These are phyloP conservation scores for Phaeosphaeria sp. DNA, from an alignment of 2,329 filamentous ascomycete genomes.

Conservation along the genomic window DNA sequence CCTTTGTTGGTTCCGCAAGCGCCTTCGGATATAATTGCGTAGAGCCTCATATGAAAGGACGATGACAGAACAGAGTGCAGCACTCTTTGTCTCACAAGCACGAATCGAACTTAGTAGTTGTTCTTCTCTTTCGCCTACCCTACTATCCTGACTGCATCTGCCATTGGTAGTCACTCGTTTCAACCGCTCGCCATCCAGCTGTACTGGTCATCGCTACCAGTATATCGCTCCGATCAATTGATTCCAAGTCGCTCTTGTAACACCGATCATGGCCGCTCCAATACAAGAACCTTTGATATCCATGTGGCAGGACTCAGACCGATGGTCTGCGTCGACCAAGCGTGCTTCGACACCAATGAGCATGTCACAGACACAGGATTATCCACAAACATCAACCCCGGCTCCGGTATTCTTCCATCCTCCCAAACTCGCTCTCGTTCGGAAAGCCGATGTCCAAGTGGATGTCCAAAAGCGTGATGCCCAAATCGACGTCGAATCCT, in stretches of 20 bases:
- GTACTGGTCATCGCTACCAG: not conserved
- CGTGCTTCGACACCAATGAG: not conserved
- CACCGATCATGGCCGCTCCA: not conserved
- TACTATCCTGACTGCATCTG: not conserved
- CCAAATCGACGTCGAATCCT: slow-evolving; percentile 17
- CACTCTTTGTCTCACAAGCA: not conserved
- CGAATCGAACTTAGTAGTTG: not conserved
- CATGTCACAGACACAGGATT: too few species aligned
- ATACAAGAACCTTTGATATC: not conserved
- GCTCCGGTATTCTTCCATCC: not conserved
- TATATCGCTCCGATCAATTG: not conserved
- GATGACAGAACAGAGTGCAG: not conserved
- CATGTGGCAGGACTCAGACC: not conserved
- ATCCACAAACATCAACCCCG: not conserved
- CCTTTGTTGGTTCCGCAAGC: not conserved
- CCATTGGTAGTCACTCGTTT: not conserved
- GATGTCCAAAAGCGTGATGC: not conserved
- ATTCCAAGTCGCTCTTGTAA: not conserved
- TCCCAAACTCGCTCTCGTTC: not conserved
- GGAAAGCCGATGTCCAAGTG: too few species aligned
- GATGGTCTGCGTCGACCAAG: not conserved
- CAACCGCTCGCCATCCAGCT: not conserved
- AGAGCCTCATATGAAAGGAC: not conserved
- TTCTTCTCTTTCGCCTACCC: not conserved
- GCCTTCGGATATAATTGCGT: not conserved